Base-by-base conservation (phyloP, 23 red algal species). In the Gracilariopsis chorda region DNA sequence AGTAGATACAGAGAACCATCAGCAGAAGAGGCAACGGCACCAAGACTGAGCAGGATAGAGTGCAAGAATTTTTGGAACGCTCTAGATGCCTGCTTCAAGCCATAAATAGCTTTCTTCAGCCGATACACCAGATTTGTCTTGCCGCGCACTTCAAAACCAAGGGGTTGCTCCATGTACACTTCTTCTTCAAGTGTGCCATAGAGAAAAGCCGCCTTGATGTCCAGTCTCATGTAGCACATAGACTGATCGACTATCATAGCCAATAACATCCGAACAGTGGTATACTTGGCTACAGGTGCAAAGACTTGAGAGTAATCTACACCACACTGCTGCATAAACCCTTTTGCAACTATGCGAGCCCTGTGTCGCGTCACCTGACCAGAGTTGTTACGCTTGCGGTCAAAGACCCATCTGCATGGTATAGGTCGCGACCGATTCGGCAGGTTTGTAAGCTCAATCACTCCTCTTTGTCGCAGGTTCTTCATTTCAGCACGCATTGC, bases 161-260 rank as follows among this genome's bases (percentile, higher is more conserved):
- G 69, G 1, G 75, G 75, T 28, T 69, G 87, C 32, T 91, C 13
- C 65, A 91, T 62, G 73, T 82, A 79, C 4, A 91, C 75, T 49
- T 91, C 78, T 63, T 59, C 69, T 6, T 82, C 56, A 3, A 91
- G 63, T 7, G 6, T 57, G 13, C 46, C 49, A 53, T 82, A 43
- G 11, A 91, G 0, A 43, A 78, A 91, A 1, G 87, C 74, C 32
- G 72, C 75, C 53, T 91, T 91, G 13, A 80, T 60, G 20, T 91
- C 40, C 48, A 88, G 36, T 17, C 45, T 43, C 35, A 72, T 48
- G 21, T 37, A 69, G 1, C 0, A n/a, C 65, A 88, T 55, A 10
- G 11, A 11, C 25, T 51, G 17, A 3, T 72, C 27, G 16, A 56
- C 47, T 12, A 71, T 67, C 2, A 88, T 5, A 16, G 84, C 37